Base-by-base conservation (phyloP, 192 early-diverging fungal genomes). In the Funneliformis geosporum region DNA sequence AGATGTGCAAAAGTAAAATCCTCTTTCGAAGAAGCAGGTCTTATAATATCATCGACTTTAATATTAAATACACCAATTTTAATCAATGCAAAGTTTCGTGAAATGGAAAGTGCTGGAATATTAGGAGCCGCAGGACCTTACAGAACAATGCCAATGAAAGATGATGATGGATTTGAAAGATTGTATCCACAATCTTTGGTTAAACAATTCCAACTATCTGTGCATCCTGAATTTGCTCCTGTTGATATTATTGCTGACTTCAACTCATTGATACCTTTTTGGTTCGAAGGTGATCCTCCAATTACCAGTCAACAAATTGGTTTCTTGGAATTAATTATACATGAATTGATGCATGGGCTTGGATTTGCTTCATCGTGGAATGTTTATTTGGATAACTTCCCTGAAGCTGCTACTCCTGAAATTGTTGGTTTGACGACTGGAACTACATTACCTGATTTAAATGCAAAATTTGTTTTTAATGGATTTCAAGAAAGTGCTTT, bases 301-400 rank as follows among this genome's bases (percentile, higher is more conserved):
- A n/a, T 23, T 21, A 46, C n/a, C 23, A 59, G n/a, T 38, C 0
- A 33, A 1, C 73, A 74, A 74, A 18, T 60, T 8, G 73, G 59
- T 28, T 60, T 74, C 59, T 25, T 4, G 8, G 2, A n/a, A 25
- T 47, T 59, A 38, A 23, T 74, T 2, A 5, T 60, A 16, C 73
- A 74, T 38, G 73, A 74, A 74, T 60, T 74, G 9, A 16, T 50
- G 11, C 73, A 74, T 16, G 73, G 73, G 2, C 59, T 74, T 39
- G 73, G 73, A 18, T 74, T 74, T 28, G 2, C 59, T 2, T 25
- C 50, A 11, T 14, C 12, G 18, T 74, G 73, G 73, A 23, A 9
- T 7, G 39, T 43, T 69, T 69, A 42, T 69, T 23, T 69, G 21
- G 43, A 40, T 40, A 2, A 33, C 33, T 0, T 33, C 2, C 1